A percentile compares a stretch with the other conserved stretches of the same genome.
phyloP scores from a whole-genome alignment of 208 protist species.

The Trypanosomatidae sp. region DNA sequence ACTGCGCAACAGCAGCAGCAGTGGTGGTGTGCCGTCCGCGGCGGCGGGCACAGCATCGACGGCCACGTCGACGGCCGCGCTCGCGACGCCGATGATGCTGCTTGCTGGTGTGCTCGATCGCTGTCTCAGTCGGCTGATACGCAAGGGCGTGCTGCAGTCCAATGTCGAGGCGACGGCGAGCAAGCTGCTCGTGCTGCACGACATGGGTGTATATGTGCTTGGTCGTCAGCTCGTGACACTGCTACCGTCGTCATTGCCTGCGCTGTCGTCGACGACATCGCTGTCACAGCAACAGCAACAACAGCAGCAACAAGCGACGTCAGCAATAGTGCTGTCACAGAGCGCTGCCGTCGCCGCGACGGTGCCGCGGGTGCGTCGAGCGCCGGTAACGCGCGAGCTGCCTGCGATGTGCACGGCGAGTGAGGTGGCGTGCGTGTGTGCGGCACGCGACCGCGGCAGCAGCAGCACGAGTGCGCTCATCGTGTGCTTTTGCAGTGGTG shows the following conservation, averaged over 20 bases:
- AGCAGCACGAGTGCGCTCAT: no score
- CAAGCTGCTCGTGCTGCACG: conserved; percentile 17
- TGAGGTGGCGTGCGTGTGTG: no score
- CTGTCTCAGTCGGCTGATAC: conserved; percentile 3
- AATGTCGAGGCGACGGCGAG: conserved; percentile 51
- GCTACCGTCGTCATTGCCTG: conserved; percentile 8
- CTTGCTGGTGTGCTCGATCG: neutral
- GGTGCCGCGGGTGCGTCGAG: no score
- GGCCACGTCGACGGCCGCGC: neutral
- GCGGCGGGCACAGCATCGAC: no score
- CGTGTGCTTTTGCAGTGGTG: no score
- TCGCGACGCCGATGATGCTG: conserved; percentile 1
- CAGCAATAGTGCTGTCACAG: neutral
- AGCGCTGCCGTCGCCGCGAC: no score
- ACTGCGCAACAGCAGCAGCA: no score
- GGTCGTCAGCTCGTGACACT: conserved; percentile 47
- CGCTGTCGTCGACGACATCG: conserved; percentile 5
- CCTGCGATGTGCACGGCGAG: no score
- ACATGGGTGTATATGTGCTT: conserved; percentile 42
- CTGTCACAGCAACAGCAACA: neutral
- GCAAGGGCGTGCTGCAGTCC: conserved; percentile 14
- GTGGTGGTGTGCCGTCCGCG: no score
- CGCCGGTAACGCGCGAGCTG: no score
- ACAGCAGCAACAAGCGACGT: neutral
- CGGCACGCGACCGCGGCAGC: no score